Evolutionary conservation across 129 eudicot species (phyloP).

Genomic region (Calendula officinalis): DNA sequence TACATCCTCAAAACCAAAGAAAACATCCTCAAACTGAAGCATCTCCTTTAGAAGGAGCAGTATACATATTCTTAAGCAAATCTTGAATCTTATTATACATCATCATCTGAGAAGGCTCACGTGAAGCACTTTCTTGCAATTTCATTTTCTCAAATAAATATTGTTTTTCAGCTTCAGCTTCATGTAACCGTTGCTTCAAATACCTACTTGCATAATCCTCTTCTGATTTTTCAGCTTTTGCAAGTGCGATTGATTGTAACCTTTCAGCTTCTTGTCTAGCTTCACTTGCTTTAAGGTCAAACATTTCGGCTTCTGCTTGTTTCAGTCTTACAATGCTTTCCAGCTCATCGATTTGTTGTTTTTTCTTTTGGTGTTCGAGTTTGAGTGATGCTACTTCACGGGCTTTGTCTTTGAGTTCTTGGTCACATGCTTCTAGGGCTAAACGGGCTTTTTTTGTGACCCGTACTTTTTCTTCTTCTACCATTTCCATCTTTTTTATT

Average conservation of each 20-base stretch:
- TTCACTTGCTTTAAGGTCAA: slow-evolving; percentile 72
- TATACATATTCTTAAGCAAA: slow-evolving; percentile 70
- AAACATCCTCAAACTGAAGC: slow-evolving; percentile 41
- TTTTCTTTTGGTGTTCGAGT: slow-evolving; percentile 74
- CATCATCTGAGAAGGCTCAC: slow-evolving; percentile 64
- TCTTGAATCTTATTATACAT: slow-evolving; percentile 68
- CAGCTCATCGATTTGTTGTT: slow-evolving; percentile 71
- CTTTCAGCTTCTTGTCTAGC: slow-evolving; percentile 84
- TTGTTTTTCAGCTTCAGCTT: slow-evolving; percentile 87
- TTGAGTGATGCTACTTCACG: slow-evolving; percentile 66
- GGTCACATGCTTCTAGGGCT: slow-evolving; percentile 74
- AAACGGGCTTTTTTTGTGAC: slow-evolving; percentile 72
- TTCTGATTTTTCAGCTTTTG: slow-evolving; percentile 76
- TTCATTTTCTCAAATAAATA: slow-evolving; percentile 76
- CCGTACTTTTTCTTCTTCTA: slow-evolving; percentile 76
- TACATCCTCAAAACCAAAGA: background rate
- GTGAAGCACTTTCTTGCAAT: slow-evolving; percentile 74
- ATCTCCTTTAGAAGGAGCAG: slow-evolving; percentile 47
- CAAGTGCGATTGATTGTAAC: slow-evolving; percentile 65
- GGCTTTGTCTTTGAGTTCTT: slow-evolving; percentile 80
- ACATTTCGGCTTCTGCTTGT: slow-evolving; percentile 87
- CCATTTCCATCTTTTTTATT: slow-evolving; percentile 80
- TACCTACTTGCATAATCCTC: slow-evolving; percentile 84
- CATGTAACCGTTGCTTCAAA: slow-evolving; percentile 65
- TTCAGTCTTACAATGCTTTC: slow-evolving; percentile 82